A percentile compares a stretch with the other conserved stretches of the same genome.
phyloP scores from a whole-genome alignment of 2,329 filamentous ascomycete species.

The Trichophyton schoenleinii region DNA sequence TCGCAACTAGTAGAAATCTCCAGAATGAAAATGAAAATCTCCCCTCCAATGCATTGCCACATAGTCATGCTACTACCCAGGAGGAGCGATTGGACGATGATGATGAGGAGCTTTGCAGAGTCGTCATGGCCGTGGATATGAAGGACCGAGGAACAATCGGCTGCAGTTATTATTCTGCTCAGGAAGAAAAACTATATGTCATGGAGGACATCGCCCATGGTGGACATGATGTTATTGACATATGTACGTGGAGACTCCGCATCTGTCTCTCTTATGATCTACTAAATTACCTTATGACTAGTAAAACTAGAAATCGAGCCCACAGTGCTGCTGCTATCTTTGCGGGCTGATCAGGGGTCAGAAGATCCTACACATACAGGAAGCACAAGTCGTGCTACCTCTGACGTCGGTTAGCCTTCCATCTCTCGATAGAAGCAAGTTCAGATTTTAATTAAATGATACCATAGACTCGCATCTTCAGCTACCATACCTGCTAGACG shows the following conservation, averaged over 20 bases:
- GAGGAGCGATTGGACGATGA: slow-evolving; percentile 14
- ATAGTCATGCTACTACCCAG: not conserved
- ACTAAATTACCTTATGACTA: slow-evolving; percentile 18
- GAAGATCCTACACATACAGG: slow-evolving; percentile 16
- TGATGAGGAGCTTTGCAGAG: slow-evolving; percentile 48
- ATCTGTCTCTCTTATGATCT: slow-evolving; percentile 16
- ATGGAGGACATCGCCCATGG: slow-evolving; percentile 64
- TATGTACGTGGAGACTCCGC: slow-evolving; percentile 23
- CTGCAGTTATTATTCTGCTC: slow-evolving; percentile 68
- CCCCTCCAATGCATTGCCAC: not conserved
- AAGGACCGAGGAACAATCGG: slow-evolving; percentile 59
- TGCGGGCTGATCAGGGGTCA: slow-evolving; percentile 39
- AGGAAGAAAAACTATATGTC: slow-evolving; percentile 57
- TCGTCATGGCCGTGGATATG: slow-evolving; percentile 71
- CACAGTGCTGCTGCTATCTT: slow-evolving; percentile 47
- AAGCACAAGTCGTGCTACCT: not conserved
- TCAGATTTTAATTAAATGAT: not conserved
- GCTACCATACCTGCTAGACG: slow-evolving; percentile 51
- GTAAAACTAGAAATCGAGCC: slow-evolving; percentile 51
- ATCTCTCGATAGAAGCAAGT: not conserved
- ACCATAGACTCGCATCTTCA: slow-evolving; percentile 37
- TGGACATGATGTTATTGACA: slow-evolving; percentile 56
- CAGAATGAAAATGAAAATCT: not conserved
- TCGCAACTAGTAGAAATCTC: not conserved
- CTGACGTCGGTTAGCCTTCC: not conserved